Conservation (phyloP, 1,284 basidiomycete genomes). For the Austroboletus olivaceoglutinosus region DNA sequence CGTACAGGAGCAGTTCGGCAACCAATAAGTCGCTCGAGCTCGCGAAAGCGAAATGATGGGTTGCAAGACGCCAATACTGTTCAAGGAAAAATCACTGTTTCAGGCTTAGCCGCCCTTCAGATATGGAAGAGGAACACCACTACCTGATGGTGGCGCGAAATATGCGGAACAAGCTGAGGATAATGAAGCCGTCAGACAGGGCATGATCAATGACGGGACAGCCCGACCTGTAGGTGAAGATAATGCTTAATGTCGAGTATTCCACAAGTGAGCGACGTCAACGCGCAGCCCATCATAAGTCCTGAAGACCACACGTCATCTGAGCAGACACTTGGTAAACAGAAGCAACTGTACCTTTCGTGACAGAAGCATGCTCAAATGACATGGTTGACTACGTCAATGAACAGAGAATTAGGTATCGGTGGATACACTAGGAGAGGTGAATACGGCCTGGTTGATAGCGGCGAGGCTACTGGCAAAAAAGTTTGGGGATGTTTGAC, state of each 20-base stretch:
- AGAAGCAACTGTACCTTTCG: conserved; percentile 57
- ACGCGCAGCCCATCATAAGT: conserved; percentile 68
- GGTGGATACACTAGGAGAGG: background rate
- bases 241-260: conserved; percentile 86
- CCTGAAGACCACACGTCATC: conserved; percentile 42
- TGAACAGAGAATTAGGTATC: background rate
- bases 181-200: conserved; percentile 10
- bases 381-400: conserved; percentile 48
- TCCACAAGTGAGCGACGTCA: conserved; percentile 69
- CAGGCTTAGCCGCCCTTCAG: conserved; percentile 21
- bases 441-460: background rate
- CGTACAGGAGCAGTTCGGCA: conserved; percentile 73
- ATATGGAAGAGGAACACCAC: conserved; percentile 1
- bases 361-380: conserved; percentile 74
- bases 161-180: conserved; percentile 61
- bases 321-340: background rate
- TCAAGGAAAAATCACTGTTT: conserved; percentile 15
- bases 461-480: background rate
- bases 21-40: conserved; percentile 86
- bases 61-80: conserved; percentile 83
- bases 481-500: background rate
- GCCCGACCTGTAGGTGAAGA: conserved; percentile 72
- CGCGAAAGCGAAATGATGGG: conserved; percentile 76
- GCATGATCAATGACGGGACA: conserved; percentile 1
- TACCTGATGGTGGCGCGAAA: conserved; percentile 71